These are phyloP conservation scores for Lachancea sp. DNA, from an alignment of 805 yeast genomes.

Conservation along the genomic window DNA sequence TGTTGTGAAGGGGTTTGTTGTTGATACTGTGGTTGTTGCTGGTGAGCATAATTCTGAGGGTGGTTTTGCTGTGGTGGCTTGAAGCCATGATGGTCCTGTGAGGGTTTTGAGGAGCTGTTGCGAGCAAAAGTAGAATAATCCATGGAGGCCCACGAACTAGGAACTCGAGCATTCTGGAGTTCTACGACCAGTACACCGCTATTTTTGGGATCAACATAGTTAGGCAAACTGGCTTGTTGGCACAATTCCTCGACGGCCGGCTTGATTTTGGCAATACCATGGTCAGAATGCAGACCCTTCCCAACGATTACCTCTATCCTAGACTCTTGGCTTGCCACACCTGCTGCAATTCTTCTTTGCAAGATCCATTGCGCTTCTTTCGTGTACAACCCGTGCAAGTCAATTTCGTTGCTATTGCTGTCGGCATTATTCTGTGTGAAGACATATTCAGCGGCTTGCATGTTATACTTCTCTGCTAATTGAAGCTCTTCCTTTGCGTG, in stretches of 20 bases:
- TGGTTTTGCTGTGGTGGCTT: conserved; percentile 25
- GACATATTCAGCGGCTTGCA: conserved; percentile 83
- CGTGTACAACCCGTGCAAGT: conserved; percentile 85
- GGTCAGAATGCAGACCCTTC: conserved; percentile 77
- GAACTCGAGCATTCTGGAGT: conserved; percentile 43
- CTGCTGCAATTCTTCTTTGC: conserved; percentile 65
- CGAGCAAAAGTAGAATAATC: conserved; percentile 12
- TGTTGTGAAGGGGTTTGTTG: conserved; percentile 7
- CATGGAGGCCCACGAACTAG: conserved; percentile 32
- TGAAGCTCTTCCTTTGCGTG: conserved; percentile 53
- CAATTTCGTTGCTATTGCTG: conserved; percentile 80
- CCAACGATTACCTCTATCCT: conserved; percentile 83
- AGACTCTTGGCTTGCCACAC: conserved; percentile 49
- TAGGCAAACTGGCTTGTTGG: conserved; percentile 52
- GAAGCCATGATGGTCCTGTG: conserved; percentile 14
- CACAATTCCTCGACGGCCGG: conserved; percentile 85
- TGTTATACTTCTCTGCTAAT: conserved; percentile 63
- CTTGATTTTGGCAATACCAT: conserved; percentile 78
- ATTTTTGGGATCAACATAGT: conserved; percentile 62
- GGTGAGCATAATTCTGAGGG: conserved; percentile 13
- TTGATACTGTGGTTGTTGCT: conserved; percentile 30
- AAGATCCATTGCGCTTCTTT: conserved; percentile 79
- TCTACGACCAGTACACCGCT: conserved; percentile 76
- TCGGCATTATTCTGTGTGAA: conserved; percentile 85
- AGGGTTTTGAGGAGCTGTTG: conserved; percentile 15